Evolutionary conservation across 2,329 filamentous ascomycete species (phyloP), one percentile per base, ranked within the genome.

Genomic region (Talaromyces pinophilus): DNA sequence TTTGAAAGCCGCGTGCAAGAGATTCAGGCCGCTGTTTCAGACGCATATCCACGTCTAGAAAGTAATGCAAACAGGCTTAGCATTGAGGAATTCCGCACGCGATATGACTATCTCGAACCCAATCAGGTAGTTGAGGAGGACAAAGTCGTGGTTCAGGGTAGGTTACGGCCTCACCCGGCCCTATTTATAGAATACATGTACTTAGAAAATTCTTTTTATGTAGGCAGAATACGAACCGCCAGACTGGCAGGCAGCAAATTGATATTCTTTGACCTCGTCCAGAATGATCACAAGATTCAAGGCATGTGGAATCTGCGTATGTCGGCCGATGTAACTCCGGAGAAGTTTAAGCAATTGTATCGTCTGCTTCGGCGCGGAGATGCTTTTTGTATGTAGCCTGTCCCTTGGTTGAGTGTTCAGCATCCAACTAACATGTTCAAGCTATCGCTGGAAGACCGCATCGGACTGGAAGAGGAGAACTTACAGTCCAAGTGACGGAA

Each of bases 241-340:
- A 90, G 92, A 69, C 83, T 86, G 59, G 85, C 88, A 64, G 89
- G 93, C 70, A 89, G 87, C 71, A 92, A 91, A 79, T 87, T 99
- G 71, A 83, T 92, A 69, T 99, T 99, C 78, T 78, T 97, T 70
- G 91, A 95, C 78, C 81, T 98, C 60, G 83, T 88, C 71, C 88
- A 92, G 76, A 88, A 92, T 74, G 90, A 88, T 66, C 81, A 87
- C 71, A 86, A 85, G 69, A 78, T 96, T 40, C 95, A 99, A 79
- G 85, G 89, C 68, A 88, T 96, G 81, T 85, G 91, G 77, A 91
- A 91, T 78, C 83, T 89, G 71, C 83, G 83, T 67, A 35, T 38
- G 59, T 73, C 73, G 13, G 70, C 82, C 17, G 75, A 76, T 17
- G 78, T 73, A 19, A 72, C 76, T 3, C 70, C 76, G 0, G 78